phyloP scores from a whole-genome alignment of 345 rosid genomes.

The Syzygium jambos region DNA sequence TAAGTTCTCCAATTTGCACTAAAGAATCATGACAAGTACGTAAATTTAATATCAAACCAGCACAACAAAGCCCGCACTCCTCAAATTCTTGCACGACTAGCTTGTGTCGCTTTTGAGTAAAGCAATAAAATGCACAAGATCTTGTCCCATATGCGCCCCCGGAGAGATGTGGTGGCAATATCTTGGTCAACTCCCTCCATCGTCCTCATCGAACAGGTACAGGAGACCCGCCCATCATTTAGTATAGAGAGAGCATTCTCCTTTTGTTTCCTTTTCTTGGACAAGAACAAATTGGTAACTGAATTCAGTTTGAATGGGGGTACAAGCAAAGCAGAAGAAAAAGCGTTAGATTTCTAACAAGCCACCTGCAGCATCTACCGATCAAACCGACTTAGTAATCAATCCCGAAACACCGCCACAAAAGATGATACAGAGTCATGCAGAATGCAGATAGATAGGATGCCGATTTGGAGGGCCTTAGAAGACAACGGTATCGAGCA shows the following conservation, averaged over 20 bases:
- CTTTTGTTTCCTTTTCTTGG: not conserved
- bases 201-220: not conserved
- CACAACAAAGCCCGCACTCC: not conserved
- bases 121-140: not conserved
- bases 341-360: not conserved
- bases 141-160: not conserved
- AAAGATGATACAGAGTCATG: not conserved
- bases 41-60: not conserved
- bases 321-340: not conserved
- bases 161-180: not conserved
- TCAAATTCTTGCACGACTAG: not conserved
- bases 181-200: not conserved
- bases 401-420: not conserved
- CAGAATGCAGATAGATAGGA: not conserved
- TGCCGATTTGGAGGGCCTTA: conserved; percentile 5
- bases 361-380: not conserved
- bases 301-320: not conserved
- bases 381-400: not conserved
- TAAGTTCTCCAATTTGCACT: not conserved
- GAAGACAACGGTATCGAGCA: conserved; percentile 95
- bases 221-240: not conserved
- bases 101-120: not conserved
- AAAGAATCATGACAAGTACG: not conserved
- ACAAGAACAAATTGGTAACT: not conserved
- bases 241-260: not conserved